These are phyloP conservation scores for Fraxinus ornus DNA, from an alignment of 305 asterid genomes.

Conservation along the genomic window DNA sequence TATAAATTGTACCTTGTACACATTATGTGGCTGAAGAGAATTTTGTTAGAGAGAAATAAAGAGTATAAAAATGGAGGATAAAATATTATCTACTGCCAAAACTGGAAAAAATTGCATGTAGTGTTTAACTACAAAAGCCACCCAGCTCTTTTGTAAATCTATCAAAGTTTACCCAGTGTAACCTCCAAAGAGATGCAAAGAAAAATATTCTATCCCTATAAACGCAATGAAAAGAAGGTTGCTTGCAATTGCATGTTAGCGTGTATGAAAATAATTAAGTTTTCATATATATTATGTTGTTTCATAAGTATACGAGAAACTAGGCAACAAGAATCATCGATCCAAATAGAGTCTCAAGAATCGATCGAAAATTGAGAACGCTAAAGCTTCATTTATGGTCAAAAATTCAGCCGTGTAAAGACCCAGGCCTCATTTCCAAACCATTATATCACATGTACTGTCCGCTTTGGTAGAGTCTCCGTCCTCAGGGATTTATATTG, in stretches of 20 bases:
- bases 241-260: neutral
- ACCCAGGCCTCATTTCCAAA: no score
- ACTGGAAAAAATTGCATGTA: neutral
- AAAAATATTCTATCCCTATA: neutral
- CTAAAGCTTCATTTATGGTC: neutral
- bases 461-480: neutral
- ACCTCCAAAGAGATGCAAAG: neutral
- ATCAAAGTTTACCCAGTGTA: neutral
- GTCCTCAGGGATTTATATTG: neutral
- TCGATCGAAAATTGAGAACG: neutral
- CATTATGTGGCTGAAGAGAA: neutral
- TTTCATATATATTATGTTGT: neutral
- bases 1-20: slow-evolving; percentile 1
- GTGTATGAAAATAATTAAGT: neutral
- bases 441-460: neutral
- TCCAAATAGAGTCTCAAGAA: neutral
- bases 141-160: neutral
- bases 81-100: slow-evolving; percentile 2
- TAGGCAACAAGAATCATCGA: neutral
- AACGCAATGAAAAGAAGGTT: neutral
- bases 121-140: neutral
- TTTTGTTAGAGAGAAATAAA: neutral
- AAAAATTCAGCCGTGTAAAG: neutral
- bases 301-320: neutral
- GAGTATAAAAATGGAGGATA: neutral